phyloP scores from a whole-genome alignment of 768 basidiomycete species.

The Lactarius vividus region DNA sequence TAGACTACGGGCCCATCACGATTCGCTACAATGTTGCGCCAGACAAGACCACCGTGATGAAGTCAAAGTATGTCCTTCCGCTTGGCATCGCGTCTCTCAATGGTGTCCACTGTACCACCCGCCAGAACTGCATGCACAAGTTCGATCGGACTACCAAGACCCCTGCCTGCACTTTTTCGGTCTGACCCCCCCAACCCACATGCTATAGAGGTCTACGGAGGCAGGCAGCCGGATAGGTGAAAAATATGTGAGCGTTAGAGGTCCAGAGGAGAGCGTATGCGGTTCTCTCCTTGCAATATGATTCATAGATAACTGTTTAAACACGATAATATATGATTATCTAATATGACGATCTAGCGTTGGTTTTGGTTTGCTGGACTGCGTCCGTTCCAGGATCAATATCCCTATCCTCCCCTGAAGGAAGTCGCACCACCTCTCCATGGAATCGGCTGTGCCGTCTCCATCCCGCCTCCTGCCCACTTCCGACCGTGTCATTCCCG shows the following conservation, averaged over 20 bases:
- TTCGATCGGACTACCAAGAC: constrained; percentile 84
- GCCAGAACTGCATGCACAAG: constrained; percentile 93
- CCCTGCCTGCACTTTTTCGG: constrained; percentile 82
- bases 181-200: too few relatives aligned
- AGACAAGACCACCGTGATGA: constrained; percentile 87
- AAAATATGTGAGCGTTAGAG: too few relatives aligned
- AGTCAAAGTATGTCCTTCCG: constrained; percentile 66
- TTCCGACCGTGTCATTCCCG: constrained; percentile 57
- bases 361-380: too few relatives aligned
- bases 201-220: too few relatives aligned
- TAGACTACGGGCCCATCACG: constrained; percentile 90
- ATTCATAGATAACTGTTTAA: too few relatives aligned
- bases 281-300: too few relatives aligned
- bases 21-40: constrained; percentile 97
- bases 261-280: too few relatives aligned
- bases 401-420: constrained; percentile 53
- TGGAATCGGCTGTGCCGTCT: constrained; percentile 78
- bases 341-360: too few relatives aligned
- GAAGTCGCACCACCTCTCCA: constrained; percentile 73
- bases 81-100: constrained; percentile 4
- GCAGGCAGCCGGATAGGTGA: too few relatives aligned
- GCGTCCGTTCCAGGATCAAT: too few relatives aligned
- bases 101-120: not conserved
- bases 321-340: too few relatives aligned
- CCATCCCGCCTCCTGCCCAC: constrained; percentile 56